Conservation (phyloP, 2,329 filamentous ascomycete genomes). For the Dactylonectria estremocensis region DNA sequence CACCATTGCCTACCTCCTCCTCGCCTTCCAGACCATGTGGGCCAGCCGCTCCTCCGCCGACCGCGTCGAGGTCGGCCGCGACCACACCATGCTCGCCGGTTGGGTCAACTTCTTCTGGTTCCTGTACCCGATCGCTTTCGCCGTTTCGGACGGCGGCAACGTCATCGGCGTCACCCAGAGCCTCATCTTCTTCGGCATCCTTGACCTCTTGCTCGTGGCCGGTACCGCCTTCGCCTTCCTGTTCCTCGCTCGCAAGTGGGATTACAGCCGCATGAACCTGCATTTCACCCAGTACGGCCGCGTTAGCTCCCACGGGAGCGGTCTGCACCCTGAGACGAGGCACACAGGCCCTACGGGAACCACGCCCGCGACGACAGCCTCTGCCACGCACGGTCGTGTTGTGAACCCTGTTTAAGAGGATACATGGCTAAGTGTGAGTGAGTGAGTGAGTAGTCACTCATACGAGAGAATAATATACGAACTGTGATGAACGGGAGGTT, state of each 20-base stretch:
- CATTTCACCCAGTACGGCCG: slow-evolving; percentile 71
- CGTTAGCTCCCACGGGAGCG: slow-evolving; percentile 54
- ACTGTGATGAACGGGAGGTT: too few relatives aligned
- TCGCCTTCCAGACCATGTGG: slow-evolving; percentile 61
- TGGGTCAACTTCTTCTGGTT: slow-evolving; percentile 68
- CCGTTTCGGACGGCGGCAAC: slow-evolving; percentile 67
- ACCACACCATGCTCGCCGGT: slow-evolving; percentile 63
- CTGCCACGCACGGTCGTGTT: background rate
- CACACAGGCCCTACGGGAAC: background rate
- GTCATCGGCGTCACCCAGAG: slow-evolving; percentile 61
- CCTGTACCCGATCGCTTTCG: slow-evolving; percentile 69
- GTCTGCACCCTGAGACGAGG: slow-evolving; percentile 64
- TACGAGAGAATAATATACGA: too few relatives aligned
- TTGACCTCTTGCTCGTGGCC: slow-evolving; percentile 65
- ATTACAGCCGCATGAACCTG: slow-evolving; percentile 66
- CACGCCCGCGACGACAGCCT: slow-evolving; percentile 1
- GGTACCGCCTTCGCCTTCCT: slow-evolving; percentile 60
- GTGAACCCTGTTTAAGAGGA: background rate
- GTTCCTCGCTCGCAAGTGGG: slow-evolving; percentile 64
- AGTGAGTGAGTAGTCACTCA: background rate
- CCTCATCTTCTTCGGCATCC: slow-evolving; percentile 68
- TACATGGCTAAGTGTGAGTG: too few relatives aligned
- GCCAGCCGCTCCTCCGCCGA: slow-evolving; percentile 56
- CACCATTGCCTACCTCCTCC: slow-evolving; percentile 62
- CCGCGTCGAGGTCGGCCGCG: slow-evolving; percentile 59